Percentiles rank a stretch among this genome's conserved stretches.
These are phyloP conservation scores for Naematelia encephala DNA, from an alignment of 768 basidiomycete species.

Conservation along the genomic window DNA sequence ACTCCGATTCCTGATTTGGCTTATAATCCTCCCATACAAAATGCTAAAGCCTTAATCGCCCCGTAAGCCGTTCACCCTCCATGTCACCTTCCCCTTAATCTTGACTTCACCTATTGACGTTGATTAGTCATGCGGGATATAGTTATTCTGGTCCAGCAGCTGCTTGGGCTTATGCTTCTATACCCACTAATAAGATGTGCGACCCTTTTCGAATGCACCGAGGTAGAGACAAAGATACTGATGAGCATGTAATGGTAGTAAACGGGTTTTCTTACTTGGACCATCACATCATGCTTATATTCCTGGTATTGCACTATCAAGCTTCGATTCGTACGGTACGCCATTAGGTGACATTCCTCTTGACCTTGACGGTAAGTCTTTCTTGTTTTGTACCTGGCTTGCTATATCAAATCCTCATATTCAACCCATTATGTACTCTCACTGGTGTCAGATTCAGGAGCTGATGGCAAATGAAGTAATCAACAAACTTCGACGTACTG, in stretches of 20 bases:
- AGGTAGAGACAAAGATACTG: no score
- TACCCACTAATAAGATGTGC: conserved; percentile 77
- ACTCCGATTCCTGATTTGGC: conserved; percentile 54
- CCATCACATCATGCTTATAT: conserved; percentile 92
- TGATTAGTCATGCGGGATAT: conserved; percentile 98
- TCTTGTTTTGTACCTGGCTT: no score
- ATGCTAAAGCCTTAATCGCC: conserved; percentile 84
- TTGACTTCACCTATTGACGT: no score
- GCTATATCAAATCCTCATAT: background rate
- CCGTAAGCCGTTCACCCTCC: conserved; percentile 63
- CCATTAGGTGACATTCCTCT: conserved; percentile 79
- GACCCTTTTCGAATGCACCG: background rate
- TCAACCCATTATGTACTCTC: background rate
- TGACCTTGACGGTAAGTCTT: conserved; percentile 68
- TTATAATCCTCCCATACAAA: conserved; percentile 65
- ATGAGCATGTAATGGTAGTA: conserved; percentile 57
- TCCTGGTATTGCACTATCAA: conserved; percentile 77
- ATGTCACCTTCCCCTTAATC: conserved; percentile 4
- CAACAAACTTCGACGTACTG: conserved; percentile 62
- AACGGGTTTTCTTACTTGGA: conserved; percentile 88
- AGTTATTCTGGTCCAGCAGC: conserved; percentile 89
- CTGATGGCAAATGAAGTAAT: conserved; percentile 58
- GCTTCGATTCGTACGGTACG: conserved; percentile 73
- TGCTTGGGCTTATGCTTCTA: conserved; percentile 91
- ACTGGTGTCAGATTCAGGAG: no score